Evolutionary conservation across 768 basidiomycete genomes (phyloP).

Genomic region (Hericium rajendrae): DNA sequence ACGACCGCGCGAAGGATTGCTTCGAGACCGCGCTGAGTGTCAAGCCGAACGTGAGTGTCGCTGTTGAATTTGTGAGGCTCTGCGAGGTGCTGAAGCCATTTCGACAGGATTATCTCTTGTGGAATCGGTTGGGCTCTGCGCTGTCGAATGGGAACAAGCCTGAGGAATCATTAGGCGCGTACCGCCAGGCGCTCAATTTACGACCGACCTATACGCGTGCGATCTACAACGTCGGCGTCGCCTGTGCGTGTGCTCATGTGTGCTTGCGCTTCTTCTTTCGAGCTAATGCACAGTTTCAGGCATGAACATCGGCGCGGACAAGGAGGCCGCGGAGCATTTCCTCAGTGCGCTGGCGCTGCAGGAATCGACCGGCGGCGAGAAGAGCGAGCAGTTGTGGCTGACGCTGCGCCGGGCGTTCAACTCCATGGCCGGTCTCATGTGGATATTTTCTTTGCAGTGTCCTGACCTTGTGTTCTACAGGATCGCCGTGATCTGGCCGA

Average conservation of each 20-base stretch:
- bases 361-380: slow-evolving; percentile 55
- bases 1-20: slow-evolving; percentile 87
- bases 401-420: slow-evolving; percentile 77
- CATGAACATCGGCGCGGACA: slow-evolving; percentile 89
- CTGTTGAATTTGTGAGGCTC: background rate
- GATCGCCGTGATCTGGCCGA: slow-evolving; percentile 78
- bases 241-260: slow-evolving; percentile 51
- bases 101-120: slow-evolving; percentile 79
- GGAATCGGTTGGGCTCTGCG: slow-evolving; percentile 93
- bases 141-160: slow-evolving; percentile 91
- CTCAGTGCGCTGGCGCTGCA: slow-evolving; percentile 77
- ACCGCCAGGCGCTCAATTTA: slow-evolving; percentile 81
- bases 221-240: slow-evolving; percentile 96
- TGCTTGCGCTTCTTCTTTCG: background rate
- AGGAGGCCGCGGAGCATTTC: slow-evolving; percentile 96
- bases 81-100: background rate
- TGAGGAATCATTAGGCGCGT: slow-evolving; percentile 86
- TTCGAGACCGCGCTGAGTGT: slow-evolving; percentile 80
- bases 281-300: slow-evolving; percentile 36
- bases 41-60: slow-evolving; percentile 51
- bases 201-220: slow-evolving; percentile 95
- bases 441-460: background rate
- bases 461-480: slow-evolving; percentile 27
- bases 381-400: slow-evolving; percentile 81
- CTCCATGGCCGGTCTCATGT: slow-evolving; percentile 53